These are phyloP conservation scores for Xylaria scruposa DNA, from an alignment of 495 filamentous ascomycete species.

Conservation along the genomic window DNA sequence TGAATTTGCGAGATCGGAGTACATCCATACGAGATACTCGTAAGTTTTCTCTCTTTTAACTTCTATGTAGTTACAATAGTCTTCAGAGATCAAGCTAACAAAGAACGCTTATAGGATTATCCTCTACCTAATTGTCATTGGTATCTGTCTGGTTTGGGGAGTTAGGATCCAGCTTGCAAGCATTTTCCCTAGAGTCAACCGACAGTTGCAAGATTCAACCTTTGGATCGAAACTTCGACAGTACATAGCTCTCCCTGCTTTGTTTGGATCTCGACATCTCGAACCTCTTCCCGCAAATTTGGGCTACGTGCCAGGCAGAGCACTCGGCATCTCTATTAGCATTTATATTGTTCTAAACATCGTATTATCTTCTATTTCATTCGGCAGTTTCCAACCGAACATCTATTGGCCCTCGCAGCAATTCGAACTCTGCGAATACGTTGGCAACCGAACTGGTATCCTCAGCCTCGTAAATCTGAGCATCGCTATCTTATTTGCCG, in stretches of 20 bases:
- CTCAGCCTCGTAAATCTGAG: constrained; percentile 42
- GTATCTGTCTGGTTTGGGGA: constrained; percentile 15
- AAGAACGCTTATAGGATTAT: constrained; percentile 5
- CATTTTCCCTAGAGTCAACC: background rate
- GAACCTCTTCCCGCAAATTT: constrained; percentile 34
- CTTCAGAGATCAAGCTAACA: too few species aligned
- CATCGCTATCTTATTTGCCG: constrained; percentile 47
- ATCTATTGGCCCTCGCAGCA: constrained; percentile 34
- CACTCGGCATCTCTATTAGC: constrained; percentile 48
- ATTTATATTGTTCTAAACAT: constrained; percentile 50
- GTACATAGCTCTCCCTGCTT: constrained; percentile 16
- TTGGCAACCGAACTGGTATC: constrained; percentile 48
- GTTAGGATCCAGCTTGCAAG: constrained; percentile 15
- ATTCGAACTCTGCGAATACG: constrained; percentile 47
- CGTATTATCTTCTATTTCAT: constrained; percentile 44
- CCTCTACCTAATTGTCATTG: constrained; percentile 22
- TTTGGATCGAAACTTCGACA: constrained; percentile 11
- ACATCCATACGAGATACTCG: constrained; percentile 21
- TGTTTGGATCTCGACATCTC: constrained; percentile 16
- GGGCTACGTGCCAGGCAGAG: constrained; percentile 47
- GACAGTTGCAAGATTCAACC: background rate
- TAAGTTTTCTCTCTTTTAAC: background rate
- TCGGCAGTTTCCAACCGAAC: constrained; percentile 38
- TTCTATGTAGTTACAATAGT: background rate
- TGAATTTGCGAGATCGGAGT: constrained; percentile 18